Percentiles rank a stretch among this genome's conserved stretches.
phyloP scores from a whole-genome alignment of 345 rosid species.

The Kernera saxatilis region DNA sequence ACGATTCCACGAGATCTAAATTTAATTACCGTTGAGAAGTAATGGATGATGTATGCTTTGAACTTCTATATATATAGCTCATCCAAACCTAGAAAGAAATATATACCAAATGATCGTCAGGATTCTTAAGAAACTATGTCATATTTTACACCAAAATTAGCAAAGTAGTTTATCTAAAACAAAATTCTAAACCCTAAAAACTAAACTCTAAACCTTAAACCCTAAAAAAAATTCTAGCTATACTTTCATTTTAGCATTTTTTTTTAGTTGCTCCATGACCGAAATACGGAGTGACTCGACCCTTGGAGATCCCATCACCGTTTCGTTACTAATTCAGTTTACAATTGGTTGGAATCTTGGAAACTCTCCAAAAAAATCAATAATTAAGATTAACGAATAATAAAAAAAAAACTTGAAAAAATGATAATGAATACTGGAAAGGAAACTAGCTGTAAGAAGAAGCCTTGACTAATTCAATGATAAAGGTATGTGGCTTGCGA shows the following conservation, averaged over 20 bases:
- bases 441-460: background rate
- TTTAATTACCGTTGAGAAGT: background rate
- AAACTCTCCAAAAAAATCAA: background rate
- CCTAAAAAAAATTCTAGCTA: background rate
- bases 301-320: too few species aligned
- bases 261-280: background rate
- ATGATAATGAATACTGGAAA: background rate
- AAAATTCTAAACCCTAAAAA: background rate
- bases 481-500: constrained; percentile 6
- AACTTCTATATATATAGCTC: background rate
- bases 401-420: background rate
- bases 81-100: background rate
- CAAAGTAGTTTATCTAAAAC: background rate
- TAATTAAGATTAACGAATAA: background rate
- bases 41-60: background rate
- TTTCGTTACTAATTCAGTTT: too few species aligned
- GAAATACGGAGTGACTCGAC: too few species aligned
- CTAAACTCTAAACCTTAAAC: background rate
- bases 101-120: background rate
- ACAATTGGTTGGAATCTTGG: too few species aligned
- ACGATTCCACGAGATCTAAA: too few species aligned
- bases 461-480: constrained; percentile 25
- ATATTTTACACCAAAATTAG: background rate
- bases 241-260: background rate
- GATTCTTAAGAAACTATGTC: background rate